Conservation (phyloP, 345 rosid species). For the Physaria fendleri region DNA sequence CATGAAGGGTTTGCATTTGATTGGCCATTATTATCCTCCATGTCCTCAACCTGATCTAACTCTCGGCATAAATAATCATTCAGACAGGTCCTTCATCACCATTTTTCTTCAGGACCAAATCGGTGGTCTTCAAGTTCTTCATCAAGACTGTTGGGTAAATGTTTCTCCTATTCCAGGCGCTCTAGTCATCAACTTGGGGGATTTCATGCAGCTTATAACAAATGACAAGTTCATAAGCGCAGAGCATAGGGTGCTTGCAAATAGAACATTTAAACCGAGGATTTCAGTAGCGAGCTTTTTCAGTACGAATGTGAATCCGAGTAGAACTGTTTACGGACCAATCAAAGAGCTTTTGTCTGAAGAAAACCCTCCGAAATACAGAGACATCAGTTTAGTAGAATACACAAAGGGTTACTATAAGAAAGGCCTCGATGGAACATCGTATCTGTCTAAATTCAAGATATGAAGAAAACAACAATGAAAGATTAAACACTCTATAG, state of each 20-base stretch:
- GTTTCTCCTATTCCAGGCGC: too few relatives aligned
- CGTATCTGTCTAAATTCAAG: conserved; percentile 26
- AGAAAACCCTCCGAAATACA: conserved; percentile 33
- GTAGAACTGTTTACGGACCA: conserved; percentile 27
- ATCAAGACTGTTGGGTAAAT: too few relatives aligned
- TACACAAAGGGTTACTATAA: background rate
- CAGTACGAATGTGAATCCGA: background rate
- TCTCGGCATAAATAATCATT: too few relatives aligned
- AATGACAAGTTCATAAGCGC: conserved; percentile 32
- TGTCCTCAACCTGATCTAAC: too few relatives aligned
- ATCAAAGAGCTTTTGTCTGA: conserved; percentile 33
- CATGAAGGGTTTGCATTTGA: too few relatives aligned
- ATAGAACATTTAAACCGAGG: conserved; percentile 19
- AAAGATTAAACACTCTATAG: background rate
- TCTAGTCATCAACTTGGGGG: too few relatives aligned
- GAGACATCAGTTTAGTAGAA: conserved; percentile 16
- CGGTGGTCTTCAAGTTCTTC: too few relatives aligned
- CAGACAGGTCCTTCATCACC: too few relatives aligned
- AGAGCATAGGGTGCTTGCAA: conserved; percentile 31
- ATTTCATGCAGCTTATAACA: conserved; percentile 33
- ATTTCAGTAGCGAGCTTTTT: conserved; percentile 40
- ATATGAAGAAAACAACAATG: conserved; percentile 3
- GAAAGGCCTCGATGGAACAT: conserved; percentile 30
- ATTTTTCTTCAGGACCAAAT: too few relatives aligned
- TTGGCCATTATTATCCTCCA: too few relatives aligned